phyloP scores from a whole-genome alignment of 2,329 filamentous ascomycete genomes.

The Penicillium verrucosum region DNA sequence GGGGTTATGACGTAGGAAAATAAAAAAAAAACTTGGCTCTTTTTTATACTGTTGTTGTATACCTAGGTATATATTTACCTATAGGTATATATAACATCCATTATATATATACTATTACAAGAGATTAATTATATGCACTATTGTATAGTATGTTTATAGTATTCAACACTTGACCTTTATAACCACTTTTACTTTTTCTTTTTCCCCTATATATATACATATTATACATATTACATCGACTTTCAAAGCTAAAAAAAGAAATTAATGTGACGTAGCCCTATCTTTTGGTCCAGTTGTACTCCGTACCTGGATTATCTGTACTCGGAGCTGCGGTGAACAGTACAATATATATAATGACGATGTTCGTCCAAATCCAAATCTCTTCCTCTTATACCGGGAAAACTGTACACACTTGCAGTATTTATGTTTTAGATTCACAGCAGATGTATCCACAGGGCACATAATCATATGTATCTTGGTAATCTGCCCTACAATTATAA shows the following conservation, averaged over 20 bases:
- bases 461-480: not conserved
- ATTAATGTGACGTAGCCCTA: not conserved
- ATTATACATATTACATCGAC: not conserved
- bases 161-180: too few relatives aligned
- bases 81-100: too few relatives aligned
- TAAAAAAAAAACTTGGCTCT: conserved; percentile 3
- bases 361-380: not conserved
- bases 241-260: not conserved
- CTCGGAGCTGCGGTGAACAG: not conserved
- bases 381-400: not conserved
- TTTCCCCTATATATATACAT: too few relatives aligned
- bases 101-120: not conserved
- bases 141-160: too few relatives aligned
- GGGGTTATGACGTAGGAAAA: conserved; percentile 33
- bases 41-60: too few relatives aligned
- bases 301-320: not conserved
- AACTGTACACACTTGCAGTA: not conserved
- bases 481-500: not conserved
- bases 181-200: too few relatives aligned
- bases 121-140: too few relatives aligned
- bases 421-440: too few relatives aligned
- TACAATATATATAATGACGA: not conserved
- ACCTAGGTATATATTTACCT: too few relatives aligned
- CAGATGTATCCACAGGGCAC: not conserved
- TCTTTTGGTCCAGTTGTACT: not conserved